These are phyloP conservation scores for Thecaphora thlaspeos DNA, from an alignment of 1,284 basidiomycete species.

Conservation along the genomic window DNA sequence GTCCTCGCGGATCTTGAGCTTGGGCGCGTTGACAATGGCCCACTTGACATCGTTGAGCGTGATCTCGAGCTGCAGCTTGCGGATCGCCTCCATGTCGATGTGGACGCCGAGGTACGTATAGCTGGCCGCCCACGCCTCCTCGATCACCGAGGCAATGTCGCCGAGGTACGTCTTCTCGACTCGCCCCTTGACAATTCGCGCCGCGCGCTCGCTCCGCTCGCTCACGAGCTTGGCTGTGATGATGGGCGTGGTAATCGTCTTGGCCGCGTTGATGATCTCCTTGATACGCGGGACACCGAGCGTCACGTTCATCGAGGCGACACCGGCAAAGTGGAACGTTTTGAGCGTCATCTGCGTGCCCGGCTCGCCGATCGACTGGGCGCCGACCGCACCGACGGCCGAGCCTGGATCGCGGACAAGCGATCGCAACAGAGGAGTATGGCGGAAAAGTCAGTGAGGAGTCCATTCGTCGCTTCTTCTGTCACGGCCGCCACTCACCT, in stretches of 20 bases:
- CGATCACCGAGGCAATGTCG: constrained; percentile 87
- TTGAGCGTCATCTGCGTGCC: constrained; percentile 99
- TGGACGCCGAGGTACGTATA: constrained; percentile 93
- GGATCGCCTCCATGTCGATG: constrained; percentile 83
- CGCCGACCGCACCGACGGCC: constrained; percentile 96
- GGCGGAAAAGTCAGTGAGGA: no score
- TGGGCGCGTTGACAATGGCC: constrained; percentile 81
- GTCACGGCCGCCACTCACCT: background rate
- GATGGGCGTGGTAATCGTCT: constrained; percentile 94
- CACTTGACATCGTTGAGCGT: constrained; percentile 90
- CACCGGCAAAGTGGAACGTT: constrained; percentile 99
- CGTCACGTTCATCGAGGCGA: constrained; percentile 99
- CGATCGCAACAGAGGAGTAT: background rate
- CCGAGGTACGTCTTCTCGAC: constrained; percentile 92
- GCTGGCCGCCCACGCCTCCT: constrained; percentile 91
- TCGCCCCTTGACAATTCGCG: constrained; percentile 94
- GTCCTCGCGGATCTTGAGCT: constrained; percentile 88
- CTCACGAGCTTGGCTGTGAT: constrained; percentile 93
- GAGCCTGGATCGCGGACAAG: constrained; percentile 19
- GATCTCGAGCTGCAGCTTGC: constrained; percentile 89
- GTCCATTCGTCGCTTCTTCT: no score
- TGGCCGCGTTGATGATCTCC: constrained; percentile 99
- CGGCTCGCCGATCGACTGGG: constrained; percentile 98
- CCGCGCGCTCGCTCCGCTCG: constrained; percentile 70
- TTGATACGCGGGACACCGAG: constrained; percentile 99